phyloP scores from a whole-genome alignment of 2,329 filamentous ascomycete species.

The Diaporthe citriasiana region DNA sequence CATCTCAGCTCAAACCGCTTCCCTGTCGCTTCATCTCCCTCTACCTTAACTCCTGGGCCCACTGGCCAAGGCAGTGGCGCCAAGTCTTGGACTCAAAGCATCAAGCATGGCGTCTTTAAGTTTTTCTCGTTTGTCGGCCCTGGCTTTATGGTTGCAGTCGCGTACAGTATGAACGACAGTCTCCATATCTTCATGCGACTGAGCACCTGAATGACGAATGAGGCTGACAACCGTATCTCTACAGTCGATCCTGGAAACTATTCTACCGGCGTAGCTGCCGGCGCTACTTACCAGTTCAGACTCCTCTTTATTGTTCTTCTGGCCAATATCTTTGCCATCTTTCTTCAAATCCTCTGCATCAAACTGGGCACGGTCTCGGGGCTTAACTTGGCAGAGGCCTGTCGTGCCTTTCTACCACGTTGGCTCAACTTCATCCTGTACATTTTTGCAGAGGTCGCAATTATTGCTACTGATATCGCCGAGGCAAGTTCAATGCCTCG shows the following conservation, averaged over 20 bases:
- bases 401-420: slow-evolving; percentile 73
- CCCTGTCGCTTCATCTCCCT: neutral
- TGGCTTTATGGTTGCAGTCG: slow-evolving; percentile 74
- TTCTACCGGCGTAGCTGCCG: slow-evolving; percentile 77
- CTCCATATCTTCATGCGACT: neutral
- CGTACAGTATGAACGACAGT: slow-evolving; percentile 57
- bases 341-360: slow-evolving; percentile 77
- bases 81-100: neutral
- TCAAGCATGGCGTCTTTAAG: neutral
- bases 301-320: slow-evolving; percentile 78
- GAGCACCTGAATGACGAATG: neutral
- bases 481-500: slow-evolving; percentile 60
- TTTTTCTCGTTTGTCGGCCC: slow-evolving; percentile 69
- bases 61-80: neutral
- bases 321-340: slow-evolving; percentile 79
- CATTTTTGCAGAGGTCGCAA: slow-evolving; percentile 74
- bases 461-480: slow-evolving; percentile 80
- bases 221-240: neutral
- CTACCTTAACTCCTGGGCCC: neutral
- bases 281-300: slow-evolving; percentile 74
- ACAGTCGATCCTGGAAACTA: slow-evolving; percentile 74
- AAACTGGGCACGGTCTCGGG: slow-evolving; percentile 79
- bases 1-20: neutral
- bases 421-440: slow-evolving; percentile 77
- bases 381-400: slow-evolving; percentile 76